Percentiles rank a stretch among this genome's conserved stretches.
Evolutionary conservation across 2,329 filamentous ascomycete species (phyloP).

Genomic region (Dothistroma pini): DNA sequence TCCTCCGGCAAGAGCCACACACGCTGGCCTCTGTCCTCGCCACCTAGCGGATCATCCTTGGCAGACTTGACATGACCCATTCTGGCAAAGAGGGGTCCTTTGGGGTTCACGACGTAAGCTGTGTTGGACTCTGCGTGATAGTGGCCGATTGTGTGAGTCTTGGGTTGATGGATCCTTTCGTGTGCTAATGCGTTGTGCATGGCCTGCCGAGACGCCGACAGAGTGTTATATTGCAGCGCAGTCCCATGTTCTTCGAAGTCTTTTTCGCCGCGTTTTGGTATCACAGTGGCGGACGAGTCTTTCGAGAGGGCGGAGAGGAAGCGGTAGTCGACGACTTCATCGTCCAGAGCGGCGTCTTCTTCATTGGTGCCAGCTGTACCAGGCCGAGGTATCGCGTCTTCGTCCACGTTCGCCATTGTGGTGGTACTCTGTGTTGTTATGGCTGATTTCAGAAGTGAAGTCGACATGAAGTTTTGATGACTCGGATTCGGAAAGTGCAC

Average conservation of each 20-base stretch:
- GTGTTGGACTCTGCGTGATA: constrained; percentile 64
- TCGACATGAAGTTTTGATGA: neutral
- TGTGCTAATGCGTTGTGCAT: constrained; percentile 85
- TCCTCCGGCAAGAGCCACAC: constrained; percentile 90
- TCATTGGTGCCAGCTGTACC: constrained; percentile 55
- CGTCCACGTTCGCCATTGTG: constrained; percentile 38
- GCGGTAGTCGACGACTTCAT: constrained; percentile 84
- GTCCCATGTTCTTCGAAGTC: constrained; percentile 96
- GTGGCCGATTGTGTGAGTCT: constrained; percentile 64
- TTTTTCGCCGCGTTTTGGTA: constrained; percentile 90
- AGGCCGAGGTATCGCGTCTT: constrained; percentile 31
- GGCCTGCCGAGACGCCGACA: constrained; percentile 76
- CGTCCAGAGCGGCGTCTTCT: constrained; percentile 71
- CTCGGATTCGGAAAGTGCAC: neutral
- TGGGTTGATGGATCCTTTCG: constrained; percentile 68
- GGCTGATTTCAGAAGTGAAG: neutral
- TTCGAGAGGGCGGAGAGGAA: constrained; percentile 58
- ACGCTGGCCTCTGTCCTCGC: constrained; percentile 30
- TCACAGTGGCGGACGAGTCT: constrained; percentile 43
- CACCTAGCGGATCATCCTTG: constrained; percentile 44
- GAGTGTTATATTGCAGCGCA: constrained; percentile 68
- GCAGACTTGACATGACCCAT: constrained; percentile 65
- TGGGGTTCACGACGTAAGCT: constrained; percentile 65
- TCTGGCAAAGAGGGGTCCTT: constrained; percentile 68
- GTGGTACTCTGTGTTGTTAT: neutral